Evolutionary conservation across 257 asterid species (phyloP).

Genomic region (Oldenlandia corymbosa): DNA sequence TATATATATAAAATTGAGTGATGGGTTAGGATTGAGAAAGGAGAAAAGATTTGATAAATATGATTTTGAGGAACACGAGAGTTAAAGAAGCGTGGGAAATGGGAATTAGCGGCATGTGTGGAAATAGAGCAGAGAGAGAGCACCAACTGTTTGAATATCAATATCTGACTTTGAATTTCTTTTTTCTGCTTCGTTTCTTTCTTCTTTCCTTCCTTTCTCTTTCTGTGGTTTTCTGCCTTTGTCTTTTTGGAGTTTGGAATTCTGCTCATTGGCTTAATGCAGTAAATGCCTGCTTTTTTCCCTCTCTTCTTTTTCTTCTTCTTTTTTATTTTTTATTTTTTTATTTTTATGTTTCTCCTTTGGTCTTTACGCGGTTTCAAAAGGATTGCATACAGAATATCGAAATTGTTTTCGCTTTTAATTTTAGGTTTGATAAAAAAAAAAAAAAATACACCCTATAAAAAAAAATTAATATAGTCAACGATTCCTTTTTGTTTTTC

Average conservation of each 20-base stretch:
- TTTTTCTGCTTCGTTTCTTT: background rate
- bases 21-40: background rate
- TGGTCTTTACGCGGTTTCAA: slow-evolving; percentile 11
- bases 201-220: background rate
- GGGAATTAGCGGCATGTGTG: slow-evolving; percentile 3
- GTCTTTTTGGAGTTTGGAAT: no score
- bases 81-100: background rate
- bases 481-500: no score
- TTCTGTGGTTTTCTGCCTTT: no score
- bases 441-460: no score
- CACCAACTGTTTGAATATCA: slow-evolving; percentile 4
- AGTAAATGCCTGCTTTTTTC: slow-evolving; percentile 4
- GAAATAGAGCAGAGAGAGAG: slow-evolving; percentile 16
- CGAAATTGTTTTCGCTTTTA: no score
- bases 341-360: no score
- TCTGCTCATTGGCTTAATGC: no score
- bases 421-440: no score
- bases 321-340: no score
- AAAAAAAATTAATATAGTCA: no score
- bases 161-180: slow-evolving; percentile 19
- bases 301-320: background rate
- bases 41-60: background rate
- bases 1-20: background rate
- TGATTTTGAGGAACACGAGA: background rate
- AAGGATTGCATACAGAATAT: no score